Evolutionary conservation across 148 eudicot genomes (phyloP), one percentile per base, ranked within the genome.

Genomic region (Heliamphora exappendiculata): DNA sequence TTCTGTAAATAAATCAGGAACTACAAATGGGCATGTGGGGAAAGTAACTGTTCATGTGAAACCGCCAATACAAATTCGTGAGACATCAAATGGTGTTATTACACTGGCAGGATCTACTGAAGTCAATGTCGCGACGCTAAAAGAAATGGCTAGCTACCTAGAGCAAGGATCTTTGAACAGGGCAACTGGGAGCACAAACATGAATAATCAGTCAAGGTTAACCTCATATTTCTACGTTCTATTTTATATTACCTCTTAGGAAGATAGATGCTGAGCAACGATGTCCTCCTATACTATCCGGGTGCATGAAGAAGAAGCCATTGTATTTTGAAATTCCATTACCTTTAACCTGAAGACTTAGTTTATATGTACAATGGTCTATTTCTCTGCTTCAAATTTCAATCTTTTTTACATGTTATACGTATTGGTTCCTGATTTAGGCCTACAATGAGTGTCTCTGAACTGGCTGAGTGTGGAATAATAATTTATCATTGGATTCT

Each of bases 131-230:
- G 85, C 82, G 41, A 88, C 97, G 36, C 86, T 92, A 47, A 92
- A 91, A 84, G 99, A 95, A 85, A 95, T 95, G 99, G 86, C 99
- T 74, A 73, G 88, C 78, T 95, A 97, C 83, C 87, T 95, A 55
- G 99, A 93, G 80, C 97, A 93, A 86, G 99, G 99, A 75, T 95
- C 99, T 57, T 75, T 93, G 75, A 87, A 93, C 85, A 83, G 99
- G 84, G 99, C 99, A 53, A 95, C 99, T 1, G 99, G 96, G 80
- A 93, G 99, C 84, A 95, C 99, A 59, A 95, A 95, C 80, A 95
- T 95, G 99, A 95, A 95, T 83, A 87, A 93, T 77, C 96, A 93
- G 79, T 95, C 99, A 28, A 93, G 99, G 99, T 95, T 68, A 55
- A 75, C 24, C 24, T 41, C 31, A 8, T 36, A 12, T 65, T 26